These are phyloP conservation scores for Coriolopsis trogii DNA, from an alignment of 1,284 basidiomycete genomes.

Conservation along the genomic window DNA sequence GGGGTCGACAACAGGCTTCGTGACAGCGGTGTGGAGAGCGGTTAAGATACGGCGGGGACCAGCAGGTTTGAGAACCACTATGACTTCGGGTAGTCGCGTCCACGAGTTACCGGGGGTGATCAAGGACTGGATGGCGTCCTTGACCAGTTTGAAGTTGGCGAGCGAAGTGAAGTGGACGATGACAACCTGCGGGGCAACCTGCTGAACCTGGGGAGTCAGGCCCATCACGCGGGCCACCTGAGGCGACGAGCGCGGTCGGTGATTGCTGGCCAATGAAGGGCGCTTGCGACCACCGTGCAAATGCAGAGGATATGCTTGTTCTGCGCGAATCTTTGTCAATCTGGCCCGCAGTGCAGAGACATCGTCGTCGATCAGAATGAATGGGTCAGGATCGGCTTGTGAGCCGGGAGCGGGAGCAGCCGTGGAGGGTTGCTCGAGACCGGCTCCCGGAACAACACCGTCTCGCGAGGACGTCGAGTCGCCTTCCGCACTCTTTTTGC, in stretches of 20 bases:
- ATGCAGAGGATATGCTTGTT: conserved; percentile 49
- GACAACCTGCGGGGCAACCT: conserved; percentile 48
- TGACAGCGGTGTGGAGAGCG: conserved; percentile 84
- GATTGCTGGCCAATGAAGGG: conserved; percentile 68
- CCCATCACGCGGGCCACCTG: conserved; percentile 67
- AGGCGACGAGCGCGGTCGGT: conserved; percentile 78
- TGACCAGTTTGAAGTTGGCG: conserved; percentile 84
- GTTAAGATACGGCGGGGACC: conserved; percentile 91
- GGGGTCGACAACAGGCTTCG: conserved; percentile 84
- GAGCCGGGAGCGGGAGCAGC: conserved; percentile 12
- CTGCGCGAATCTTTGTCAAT: conserved; percentile 63
- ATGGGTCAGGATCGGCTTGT: conserved; percentile 40
- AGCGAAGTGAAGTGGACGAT: conserved; percentile 92
- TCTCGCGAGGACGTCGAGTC: conserved; percentile 18
- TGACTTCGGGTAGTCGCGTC: conserved; percentile 71
- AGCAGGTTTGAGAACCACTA: conserved; percentile 94
- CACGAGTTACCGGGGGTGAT: conserved; percentile 49
- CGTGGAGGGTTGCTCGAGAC: conserved; percentile 12
- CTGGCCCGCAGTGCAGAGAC: conserved; percentile 73
- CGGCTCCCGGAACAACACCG: conserved; percentile 1
- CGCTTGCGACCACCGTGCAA: conserved; percentile 64
- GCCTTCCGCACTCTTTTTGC: conserved; percentile 14
- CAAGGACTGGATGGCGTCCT: conserved; percentile 80
- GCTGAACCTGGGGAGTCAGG: conserved; percentile 28
- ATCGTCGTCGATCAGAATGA: conserved; percentile 91